A percentile compares a stretch with the other conserved stretches of the same genome.
Conservation (phyloP, 176 grass and related monocot genomes). For the Hsuehochloa calcarea region DNA sequence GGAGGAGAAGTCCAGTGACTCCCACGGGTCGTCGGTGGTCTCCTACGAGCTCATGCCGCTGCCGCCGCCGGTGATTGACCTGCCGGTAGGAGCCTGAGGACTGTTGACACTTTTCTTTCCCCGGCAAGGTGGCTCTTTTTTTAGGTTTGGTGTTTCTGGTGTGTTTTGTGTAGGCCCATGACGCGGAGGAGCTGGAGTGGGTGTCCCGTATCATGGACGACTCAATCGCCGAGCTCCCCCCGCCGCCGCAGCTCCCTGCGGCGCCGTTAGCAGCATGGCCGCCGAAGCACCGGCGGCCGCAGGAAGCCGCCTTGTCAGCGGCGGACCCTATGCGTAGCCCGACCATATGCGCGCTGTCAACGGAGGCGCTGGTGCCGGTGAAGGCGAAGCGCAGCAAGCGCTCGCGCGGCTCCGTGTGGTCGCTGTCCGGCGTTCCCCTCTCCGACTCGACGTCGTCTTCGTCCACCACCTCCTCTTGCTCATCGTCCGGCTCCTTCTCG, state of each 20-base stretch:
- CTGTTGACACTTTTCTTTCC: background rate
- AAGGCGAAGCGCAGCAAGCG: slow-evolving; percentile 83
- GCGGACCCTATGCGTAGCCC: slow-evolving; percentile 32
- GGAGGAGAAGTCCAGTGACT: slow-evolving; percentile 50
- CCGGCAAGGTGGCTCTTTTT: background rate
- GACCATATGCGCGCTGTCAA: slow-evolving; percentile 59
- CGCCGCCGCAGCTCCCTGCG: background rate
- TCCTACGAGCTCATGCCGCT: slow-evolving; percentile 53
- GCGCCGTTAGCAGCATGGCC: slow-evolving; percentile 2
- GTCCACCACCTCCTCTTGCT: slow-evolving; percentile 46
- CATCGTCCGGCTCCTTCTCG: slow-evolving; percentile 59
- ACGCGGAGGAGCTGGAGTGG: slow-evolving; percentile 90
- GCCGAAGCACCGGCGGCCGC: background rate
- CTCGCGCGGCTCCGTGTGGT: slow-evolving; percentile 48
- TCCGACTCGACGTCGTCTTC: slow-evolving; percentile 48
- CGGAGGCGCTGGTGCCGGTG: slow-evolving; percentile 66
- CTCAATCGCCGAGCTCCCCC: slow-evolving; percentile 65
- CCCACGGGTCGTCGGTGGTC: slow-evolving; percentile 50
- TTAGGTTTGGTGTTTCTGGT: background rate
- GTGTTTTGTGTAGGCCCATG: slow-evolving; percentile 54
- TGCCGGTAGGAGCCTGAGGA: slow-evolving; percentile 45
- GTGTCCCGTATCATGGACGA: slow-evolving; percentile 89
- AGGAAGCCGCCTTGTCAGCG: background rate
- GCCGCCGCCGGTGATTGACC: slow-evolving; percentile 48
- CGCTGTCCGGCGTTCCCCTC: slow-evolving; percentile 51